A percentile compares a stretch with the other conserved stretches of the same genome.
Conservation (phyloP, 495 filamentous ascomycete genomes). For the Copromyces sp. region DNA sequence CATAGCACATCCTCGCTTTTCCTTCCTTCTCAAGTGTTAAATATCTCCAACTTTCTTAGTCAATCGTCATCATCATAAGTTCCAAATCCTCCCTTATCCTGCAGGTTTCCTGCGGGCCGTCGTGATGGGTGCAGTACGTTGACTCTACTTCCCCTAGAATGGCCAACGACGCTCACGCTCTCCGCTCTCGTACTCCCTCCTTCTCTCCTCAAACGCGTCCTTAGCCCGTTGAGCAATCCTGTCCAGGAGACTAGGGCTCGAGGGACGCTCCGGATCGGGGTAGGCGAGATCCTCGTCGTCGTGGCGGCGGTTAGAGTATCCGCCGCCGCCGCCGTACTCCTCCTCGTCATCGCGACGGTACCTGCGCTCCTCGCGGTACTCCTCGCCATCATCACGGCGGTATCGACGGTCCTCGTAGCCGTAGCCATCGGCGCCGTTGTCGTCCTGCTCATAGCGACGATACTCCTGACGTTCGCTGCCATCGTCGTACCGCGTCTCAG, state of each 20-base stretch:
- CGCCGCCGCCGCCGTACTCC: background rate
- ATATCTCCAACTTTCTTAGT: background rate
- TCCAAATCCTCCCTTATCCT: background rate
- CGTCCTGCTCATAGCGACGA: constrained; percentile 30
- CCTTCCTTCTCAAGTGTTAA: background rate
- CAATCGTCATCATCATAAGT: background rate
- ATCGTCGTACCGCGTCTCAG: constrained; percentile 29
- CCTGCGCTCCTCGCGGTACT: constrained; percentile 4
- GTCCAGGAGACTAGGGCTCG: constrained; percentile 19
- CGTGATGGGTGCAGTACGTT: background rate
- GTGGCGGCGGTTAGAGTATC: background rate
- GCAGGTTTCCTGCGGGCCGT: background rate
- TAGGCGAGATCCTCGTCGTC: constrained; percentile 2
- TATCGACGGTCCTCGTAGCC: constrained; percentile 27
- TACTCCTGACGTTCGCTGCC: constrained; percentile 39
- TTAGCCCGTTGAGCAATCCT: constrained; percentile 14
- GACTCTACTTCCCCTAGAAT: background rate
- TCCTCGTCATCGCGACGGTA: constrained; percentile 2
- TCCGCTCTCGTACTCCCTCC: background rate
- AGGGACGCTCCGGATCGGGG: background rate
- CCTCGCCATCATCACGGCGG: constrained; percentile 16
- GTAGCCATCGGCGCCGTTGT: constrained; percentile 23
- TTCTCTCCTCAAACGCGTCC: constrained; percentile 15
- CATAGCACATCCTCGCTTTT: background rate
- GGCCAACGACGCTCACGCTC: background rate